Evolutionary conservation across 139 green algal species (phyloP).

Genomic region (Micromonas pusilla): DNA sequence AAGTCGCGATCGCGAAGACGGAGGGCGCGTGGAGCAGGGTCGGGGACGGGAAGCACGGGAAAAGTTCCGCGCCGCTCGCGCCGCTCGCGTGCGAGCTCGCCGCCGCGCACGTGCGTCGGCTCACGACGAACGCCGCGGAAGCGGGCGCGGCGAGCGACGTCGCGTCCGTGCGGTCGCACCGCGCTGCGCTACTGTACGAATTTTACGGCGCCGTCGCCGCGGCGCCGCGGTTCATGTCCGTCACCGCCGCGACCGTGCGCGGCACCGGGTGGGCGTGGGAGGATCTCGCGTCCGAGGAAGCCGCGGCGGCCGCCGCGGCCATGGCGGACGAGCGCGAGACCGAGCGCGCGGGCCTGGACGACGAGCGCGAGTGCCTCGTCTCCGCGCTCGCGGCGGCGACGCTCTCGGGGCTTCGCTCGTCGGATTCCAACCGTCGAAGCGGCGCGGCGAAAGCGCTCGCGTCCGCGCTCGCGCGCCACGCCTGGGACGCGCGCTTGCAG

Average conservation of each 20-base stretch:
- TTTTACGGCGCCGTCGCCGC: neutral
- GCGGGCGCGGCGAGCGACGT: too few species aligned
- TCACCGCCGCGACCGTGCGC: neutral
- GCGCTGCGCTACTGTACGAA: neutral
- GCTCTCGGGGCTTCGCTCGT: neutral
- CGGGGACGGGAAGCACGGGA: neutral
- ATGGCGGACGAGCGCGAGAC: neutral
- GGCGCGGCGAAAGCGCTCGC: neutral
- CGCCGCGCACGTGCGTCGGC: neutral
- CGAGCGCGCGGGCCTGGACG: neutral
- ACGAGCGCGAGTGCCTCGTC: neutral
- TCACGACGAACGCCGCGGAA: neutral
- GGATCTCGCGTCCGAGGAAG: neutral
- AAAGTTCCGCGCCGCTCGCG: neutral
- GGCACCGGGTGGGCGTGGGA: neutral
- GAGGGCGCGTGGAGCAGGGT: neutral
- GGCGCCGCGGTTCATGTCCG: neutral
- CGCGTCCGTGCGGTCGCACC: neutral
- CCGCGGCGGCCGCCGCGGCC: too few species aligned
- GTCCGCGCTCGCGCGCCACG: neutral
- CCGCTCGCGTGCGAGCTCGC: conserved; percentile 6
- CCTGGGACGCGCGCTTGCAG: neutral
- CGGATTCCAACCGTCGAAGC: neutral
- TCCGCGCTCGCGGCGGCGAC: neutral
- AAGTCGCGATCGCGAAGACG: neutral